phyloP scores from a whole-genome alignment of 176 grass and related monocot species.

The Aegilops bicornis region DNA sequence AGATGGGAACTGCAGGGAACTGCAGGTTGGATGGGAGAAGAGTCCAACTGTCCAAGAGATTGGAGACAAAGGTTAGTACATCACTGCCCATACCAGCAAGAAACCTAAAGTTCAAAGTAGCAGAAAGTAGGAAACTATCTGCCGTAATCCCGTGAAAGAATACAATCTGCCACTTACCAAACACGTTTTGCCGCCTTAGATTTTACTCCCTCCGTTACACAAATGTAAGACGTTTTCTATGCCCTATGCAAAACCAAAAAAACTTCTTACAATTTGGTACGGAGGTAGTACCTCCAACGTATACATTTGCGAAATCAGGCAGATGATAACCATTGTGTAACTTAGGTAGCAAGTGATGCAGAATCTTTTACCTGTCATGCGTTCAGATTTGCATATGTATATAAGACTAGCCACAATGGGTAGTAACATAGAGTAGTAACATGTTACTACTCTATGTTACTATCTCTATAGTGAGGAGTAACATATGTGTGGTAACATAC shows the following conservation, averaged over 20 bases:
- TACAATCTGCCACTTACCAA: background rate
- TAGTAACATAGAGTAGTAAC: too few relatives aligned
- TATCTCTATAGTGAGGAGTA: too few relatives aligned
- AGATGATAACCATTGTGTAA: background rate
- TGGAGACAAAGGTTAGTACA: background rate
- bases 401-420: too few relatives aligned
- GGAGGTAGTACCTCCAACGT: background rate
- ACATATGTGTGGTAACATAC: too few relatives aligned
- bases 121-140: background rate
- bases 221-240: too few relatives aligned
- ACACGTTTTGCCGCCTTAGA: background rate
- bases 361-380: background rate
- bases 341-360: conserved; percentile 7
- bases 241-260: too few relatives aligned
- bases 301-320: background rate
- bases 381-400: background rate
- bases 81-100: background rate
- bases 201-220: too few relatives aligned
- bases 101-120: background rate
- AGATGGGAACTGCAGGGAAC: background rate
- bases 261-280: too few relatives aligned
- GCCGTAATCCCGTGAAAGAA: background rate
- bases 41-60: background rate
- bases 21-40: background rate
- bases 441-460: too few relatives aligned